Evolutionary conservation across 2,329 filamentous ascomycete species (phyloP), one percentile per base, ranked within the genome.

Genomic region (Boeremia exigua): DNA sequence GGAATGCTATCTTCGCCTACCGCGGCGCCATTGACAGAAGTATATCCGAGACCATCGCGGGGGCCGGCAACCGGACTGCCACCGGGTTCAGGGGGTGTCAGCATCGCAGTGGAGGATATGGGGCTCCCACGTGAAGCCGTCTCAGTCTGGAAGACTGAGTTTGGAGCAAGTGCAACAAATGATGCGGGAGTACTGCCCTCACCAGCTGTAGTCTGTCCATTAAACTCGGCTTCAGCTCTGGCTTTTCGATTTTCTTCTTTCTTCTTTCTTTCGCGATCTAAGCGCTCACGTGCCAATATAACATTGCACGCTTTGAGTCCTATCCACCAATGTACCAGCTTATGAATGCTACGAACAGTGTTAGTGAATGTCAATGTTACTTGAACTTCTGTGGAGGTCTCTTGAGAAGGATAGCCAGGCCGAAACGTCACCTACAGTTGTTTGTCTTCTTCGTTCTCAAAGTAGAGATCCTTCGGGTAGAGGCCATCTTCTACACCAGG

Each of bases 241-340:
- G 68, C 65, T 44, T 66, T 68, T 36, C 67, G 66, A 30, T 63
- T 66, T 38, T 73, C 68, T 55, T 72, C 68, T 51, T 73, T 74
- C 58, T 73, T 73, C 44, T 69, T 67, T 44, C 70, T 61, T 48
- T 73, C 71, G 25, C 72, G 70, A 39, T 71, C 72, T 23, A 73
- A 54, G 11, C 72, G 69, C 36, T 73, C 71, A 30, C 72, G 71
- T 17, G 72, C 72, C 38, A 73, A 56, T 19, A 74, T 73, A 28
- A 73, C 71, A 49, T 74, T 74, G 57, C 70, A 73, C 23, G 70
- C 72, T 56, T 74, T 74, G 34, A 73, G 65, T 3, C 72, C 72
- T 30, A 73, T 69, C 72, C 72, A 74, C 71, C 71, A 74, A 56
- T 74, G 72, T 28, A 74, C 60, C 9, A 74, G 56, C 42, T 67